Evolutionary conservation across 768 basidiomycete genomes (phyloP), one percentile per base, ranked within the genome.

Genomic region (Termitomyces sp.): DNA sequence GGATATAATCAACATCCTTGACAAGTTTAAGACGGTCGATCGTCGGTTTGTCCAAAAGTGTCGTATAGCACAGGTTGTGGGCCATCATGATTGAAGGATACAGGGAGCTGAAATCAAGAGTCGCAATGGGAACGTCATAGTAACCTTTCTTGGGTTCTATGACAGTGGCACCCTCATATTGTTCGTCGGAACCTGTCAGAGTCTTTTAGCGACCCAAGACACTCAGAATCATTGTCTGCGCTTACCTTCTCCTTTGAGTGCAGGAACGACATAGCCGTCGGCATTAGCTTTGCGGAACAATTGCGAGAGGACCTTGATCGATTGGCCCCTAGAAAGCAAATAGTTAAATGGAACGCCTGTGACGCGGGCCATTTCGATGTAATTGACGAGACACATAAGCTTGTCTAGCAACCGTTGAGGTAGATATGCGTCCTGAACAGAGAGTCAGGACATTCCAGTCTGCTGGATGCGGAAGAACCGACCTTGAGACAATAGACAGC

Each of bases 31-130:
- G 74, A 18, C 89, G 81, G 18, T 93, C 88, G 12, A 96, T 87
- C 0, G 88, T 89, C 5, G 54, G 41, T 66, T 84, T 89, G 58
- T 97, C 91, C 35, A 98, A 69, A n/a, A 98, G 77, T 0, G 97
- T 98, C 0, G 97, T 98, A 66, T 98, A 99, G 69, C 97, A 99
- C 0, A 99, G 75, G 66, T 99, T 99, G 71, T 99, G 97, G 2
- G 96, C 97, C 95, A 98, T 98, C 97, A 99, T 99, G 73, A 99
- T 98, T 0, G 97, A 98, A 3, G 97, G 97, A 70, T 99, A 99
- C 57, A 99, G 79, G 2, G 95, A 98, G 55, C 93, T 94, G 74
- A 99, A 99, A 80, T 99, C 97, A 44, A 99, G 83, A 0, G 97
- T 98, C 12, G 97, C 95, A 64, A 99, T 98, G 2, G 97, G 97